Base-by-base conservation (phyloP, 2,329 filamentous ascomycete species). In the Fusarium pseudocircinatum region DNA sequence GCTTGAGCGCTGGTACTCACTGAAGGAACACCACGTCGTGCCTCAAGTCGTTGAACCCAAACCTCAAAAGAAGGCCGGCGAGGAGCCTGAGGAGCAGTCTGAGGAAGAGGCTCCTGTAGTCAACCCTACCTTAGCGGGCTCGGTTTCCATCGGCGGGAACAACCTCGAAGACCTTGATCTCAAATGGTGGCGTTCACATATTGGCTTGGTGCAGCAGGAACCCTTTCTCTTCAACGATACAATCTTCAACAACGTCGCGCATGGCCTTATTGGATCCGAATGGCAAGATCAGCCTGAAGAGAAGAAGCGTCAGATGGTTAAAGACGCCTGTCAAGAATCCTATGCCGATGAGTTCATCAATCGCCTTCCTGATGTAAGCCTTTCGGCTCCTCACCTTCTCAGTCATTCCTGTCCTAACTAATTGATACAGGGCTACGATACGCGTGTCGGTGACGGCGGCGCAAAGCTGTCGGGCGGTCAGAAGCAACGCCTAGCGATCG, bases 1-100 rank as follows among this genome's bases (percentile, higher is more conserved):
- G 5, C 81, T 93, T 6, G 90, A 93, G 76, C 84, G 91, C 12
- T 93, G 91, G 90, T 93, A 93, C 72, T 75, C 69, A 7, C 32
- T 77, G n/a, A 72, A n/a, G 13, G 37, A 69, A 4, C 71, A 75
- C 2, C 60, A 69, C 2, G 32, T 69, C 1, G n/a, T 77, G 1
- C 75, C 74, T 3, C 30, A 58, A 7, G 70, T 77, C 7, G 36
- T 66, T 6, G 43, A 52, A 14, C 44, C 63, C 5, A 47, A 49
- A 4, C 30, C 62, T 8, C 37, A 50, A 9, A 56, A 56, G 9
- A 50, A 60, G 37, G 11, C 42, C 0, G 13, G 44, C 1, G 46
- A 52, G 0, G 26, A 32, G 10, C 26, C 43, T 9, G 47, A 40
- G 1, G 10, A 20, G 1, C 13, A 16, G 15, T 8, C 39, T 4